phyloP scores from a whole-genome alignment of 768 basidiomycete species.

The Phlebiopsis gigantea region DNA sequence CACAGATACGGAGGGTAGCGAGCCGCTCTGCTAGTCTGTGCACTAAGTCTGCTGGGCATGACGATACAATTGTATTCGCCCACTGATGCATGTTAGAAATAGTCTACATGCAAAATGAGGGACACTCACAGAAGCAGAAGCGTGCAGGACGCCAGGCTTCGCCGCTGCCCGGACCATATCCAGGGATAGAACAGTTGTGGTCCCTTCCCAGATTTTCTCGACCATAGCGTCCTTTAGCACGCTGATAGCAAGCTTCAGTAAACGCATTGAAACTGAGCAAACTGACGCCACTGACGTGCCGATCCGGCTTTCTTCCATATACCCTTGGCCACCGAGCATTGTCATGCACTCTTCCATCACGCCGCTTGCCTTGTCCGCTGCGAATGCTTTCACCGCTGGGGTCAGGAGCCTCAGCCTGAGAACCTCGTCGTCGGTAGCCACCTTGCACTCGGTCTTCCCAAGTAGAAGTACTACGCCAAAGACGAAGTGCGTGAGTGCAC shows the following conservation, averaged over 20 bases:
- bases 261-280: neutral
- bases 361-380: slow-evolving; percentile 53
- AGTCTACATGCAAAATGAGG: neutral
- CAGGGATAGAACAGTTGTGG: slow-evolving; percentile 59
- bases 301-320: slow-evolving; percentile 79
- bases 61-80: slow-evolving; percentile 39
- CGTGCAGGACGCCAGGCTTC: slow-evolving; percentile 36
- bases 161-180: slow-evolving; percentile 56
- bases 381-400: slow-evolving; percentile 66
- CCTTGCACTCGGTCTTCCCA: slow-evolving; percentile 56
- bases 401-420: slow-evolving; percentile 58
- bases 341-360: slow-evolving; percentile 76
- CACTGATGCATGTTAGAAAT: slow-evolving; percentile 41
- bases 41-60: slow-evolving; percentile 34
- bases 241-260: neutral
- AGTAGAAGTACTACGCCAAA: slow-evolving; percentile 57
- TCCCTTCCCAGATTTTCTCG: slow-evolving; percentile 84
- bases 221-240: slow-evolving; percentile 67
- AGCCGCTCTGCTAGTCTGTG: slow-evolving; percentile 21
- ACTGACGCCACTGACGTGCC: slow-evolving; percentile 42
- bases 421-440: slow-evolving; percentile 44
- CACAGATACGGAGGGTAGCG: slow-evolving; percentile 30
- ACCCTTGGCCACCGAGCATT: slow-evolving; percentile 70
- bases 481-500: slow-evolving; percentile 56
- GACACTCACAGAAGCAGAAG: slow-evolving; percentile 44